Base-by-base conservation (phyloP, 192 early-diverging fungal species). In the Podochytrium sp. region DNA sequence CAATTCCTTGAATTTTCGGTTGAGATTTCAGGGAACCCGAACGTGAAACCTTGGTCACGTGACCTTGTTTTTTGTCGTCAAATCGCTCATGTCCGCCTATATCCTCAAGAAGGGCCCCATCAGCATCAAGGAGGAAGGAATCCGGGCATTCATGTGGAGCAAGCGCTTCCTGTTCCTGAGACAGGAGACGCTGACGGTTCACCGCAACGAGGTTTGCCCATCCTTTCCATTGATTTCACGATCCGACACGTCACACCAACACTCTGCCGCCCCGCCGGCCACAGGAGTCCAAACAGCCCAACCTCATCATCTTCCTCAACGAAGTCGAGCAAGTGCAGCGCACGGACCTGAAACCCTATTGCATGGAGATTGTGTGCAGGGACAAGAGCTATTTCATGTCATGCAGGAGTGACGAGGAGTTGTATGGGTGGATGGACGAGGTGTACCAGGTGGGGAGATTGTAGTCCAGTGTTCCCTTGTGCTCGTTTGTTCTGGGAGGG, bases 371-470 rank as follows among this genome's bases (percentile, higher is more conserved):
- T 58, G 87, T 88, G 52, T 95, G 95, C 35, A 96, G 93, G 80
- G 96, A 97, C 58, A 91, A 94, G 83, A 91, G 90, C 43, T 98
- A 95, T 78, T 96, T 91, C 79, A 79, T 99, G 37, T 87, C 94
- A 7, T 95, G 92, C 79, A 92, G 92, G 78, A 96, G 89, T 78
- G 98, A 99, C 78, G 94, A 96, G 79, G 96, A 99, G 78, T 84
- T 99, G 34, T 99, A 99, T 79, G 90, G 91, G 53, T 99, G 98
- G 98, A 93, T 97, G 88, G 96, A 99, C 75, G 92, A 95, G 73
- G 93, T 99, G 79, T 98, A 98, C 83, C 92, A 92, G 76, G 92
- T 93, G n/a, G 3, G 69, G 7, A 14, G 55, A 27, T 27, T 57
- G 55, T 10, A 29, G 20, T 10, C 43, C 43, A 47, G 43, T 20